Base-by-base conservation (phyloP, 352 stramenopile species). In the Thraustotheca clavata region DNA sequence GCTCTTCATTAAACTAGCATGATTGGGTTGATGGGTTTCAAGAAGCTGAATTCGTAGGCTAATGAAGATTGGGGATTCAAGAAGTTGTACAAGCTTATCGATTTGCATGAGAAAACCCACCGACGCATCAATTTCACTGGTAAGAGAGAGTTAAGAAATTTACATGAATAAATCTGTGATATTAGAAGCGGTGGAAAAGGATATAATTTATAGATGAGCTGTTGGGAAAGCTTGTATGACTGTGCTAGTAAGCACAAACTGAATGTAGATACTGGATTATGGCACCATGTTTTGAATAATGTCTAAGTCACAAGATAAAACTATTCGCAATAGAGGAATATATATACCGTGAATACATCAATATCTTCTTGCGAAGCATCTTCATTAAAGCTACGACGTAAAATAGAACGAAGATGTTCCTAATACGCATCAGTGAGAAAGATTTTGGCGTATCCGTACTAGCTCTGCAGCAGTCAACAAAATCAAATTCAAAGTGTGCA, bases 31-130 rank as follows among this genome's bases (percentile, higher is more conserved):
- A 62, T 98, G 84, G 5, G 98, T 96, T 62, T 99, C 96, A 0
- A 99, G 73, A 11, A 99, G 77, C 75, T 99, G 96, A 26, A 99
- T 76, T 24, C 97, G 85, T 74, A 99, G 90, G 59, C 98, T 83
- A 59, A 99, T 90, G 79, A 99, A 99, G 48, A 99, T 98, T 4
- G 97, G 97, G 49, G 95, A 99, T 76, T 99, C 97, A 41, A 99
- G 76, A 12, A 99, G 78, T 72, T 99, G 96, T 32, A 99, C 96
- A 34, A 99, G 85, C 71, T 99, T 99, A 80, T 99, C 97, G 66
- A 99, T 94, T 80, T 99, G 96, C 89, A 99, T 98, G 6, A 99
- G 75, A 71, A 99, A 99, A 4, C 96, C 94, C 24, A 99, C 94
- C n/a, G 91, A 98, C 14, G 98, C 89, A 63, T 98, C 93, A 70